Evolutionary conservation across 768 basidiomycete species (phyloP), one percentile per base, ranked within the genome.

Genomic region (Collybiopsis luxurians): DNA sequence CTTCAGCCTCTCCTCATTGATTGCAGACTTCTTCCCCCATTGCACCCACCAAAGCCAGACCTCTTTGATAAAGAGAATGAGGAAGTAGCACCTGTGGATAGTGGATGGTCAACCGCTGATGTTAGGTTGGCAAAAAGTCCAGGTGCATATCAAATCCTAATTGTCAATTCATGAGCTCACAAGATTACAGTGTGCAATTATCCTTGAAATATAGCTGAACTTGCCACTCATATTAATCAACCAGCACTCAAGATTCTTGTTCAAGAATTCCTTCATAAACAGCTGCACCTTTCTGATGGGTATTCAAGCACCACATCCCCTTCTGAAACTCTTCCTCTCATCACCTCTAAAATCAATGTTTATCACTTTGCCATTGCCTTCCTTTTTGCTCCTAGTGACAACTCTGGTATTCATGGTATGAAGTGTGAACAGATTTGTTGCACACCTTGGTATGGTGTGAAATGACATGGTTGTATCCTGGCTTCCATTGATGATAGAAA

Each of bases 291-390:
- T 5, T 40, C 66, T 47, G 38, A 46, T 21, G 17, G n/a, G n/a
- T n/a, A n/a, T n/a, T n/a, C n/a, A n/a, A n/a, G n/a, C n/a, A n/a
- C n/a, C n/a, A 53, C 17, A 10, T 46, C 30, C 43, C 58, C 24
- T 58, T 45, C 3, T 21, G 27, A 2, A 46, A 62, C 23, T n/a
- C 60, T 54, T 26, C 70, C 68, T 4, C 17, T 47, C 17, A 44
- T 69, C 19, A 13, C 47, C 0, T 54, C 58, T 9, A 55, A 56
- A 0, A 55, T 74, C 44, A 52, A 55, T 12, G 63, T 68, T 1
- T 71, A 58, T 51, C 64, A 65, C 17, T 74, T 69, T 17, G 71
- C 67, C 1, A 44, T 62, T 7, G 65, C 70, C 0, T 65, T 59
- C 2, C 66, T 62, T 53, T 69, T 57, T 43, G 64, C 64, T 12